A percentile compares a stretch with the other conserved stretches of the same genome.
These are phyloP conservation scores for Phytophthora pluvialis DNA, from an alignment of 352 stramenopile genomes.

Conservation along the genomic window DNA sequence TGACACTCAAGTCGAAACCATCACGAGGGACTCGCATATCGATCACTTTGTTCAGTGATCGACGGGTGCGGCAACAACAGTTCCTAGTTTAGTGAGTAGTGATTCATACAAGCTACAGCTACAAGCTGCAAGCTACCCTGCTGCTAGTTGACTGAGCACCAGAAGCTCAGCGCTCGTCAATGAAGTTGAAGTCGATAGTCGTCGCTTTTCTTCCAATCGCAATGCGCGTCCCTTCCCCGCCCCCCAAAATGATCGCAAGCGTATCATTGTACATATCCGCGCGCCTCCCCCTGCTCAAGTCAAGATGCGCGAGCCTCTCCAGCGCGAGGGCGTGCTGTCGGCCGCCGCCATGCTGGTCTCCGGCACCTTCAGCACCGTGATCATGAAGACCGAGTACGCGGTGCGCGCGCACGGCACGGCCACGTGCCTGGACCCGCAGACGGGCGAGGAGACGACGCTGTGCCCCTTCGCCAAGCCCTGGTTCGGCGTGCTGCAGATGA, in stretches of 20 bases:
- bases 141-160: background rate
- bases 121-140: no score
- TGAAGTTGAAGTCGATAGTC: slow-evolving; percentile 17
- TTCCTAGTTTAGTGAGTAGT: no score
- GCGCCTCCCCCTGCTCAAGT: slow-evolving; percentile 7
- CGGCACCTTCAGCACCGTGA: slow-evolving; percentile 85
- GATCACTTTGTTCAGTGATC: no score
- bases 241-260: slow-evolving; percentile 10
- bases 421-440: slow-evolving; percentile 55
- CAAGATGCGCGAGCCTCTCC: slow-evolving; percentile 30
- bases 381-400: slow-evolving; percentile 88
- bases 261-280: slow-evolving; percentile 11
- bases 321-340: slow-evolving; percentile 58
- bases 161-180: background rate
- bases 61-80: no score
- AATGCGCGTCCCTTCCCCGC: background rate
- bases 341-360: slow-evolving; percentile 75
- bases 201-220: slow-evolving; percentile 7
- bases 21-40: no score
- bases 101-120: no score
- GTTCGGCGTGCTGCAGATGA: slow-evolving; percentile 89
- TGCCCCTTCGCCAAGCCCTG: slow-evolving; percentile 88
- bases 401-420: slow-evolving; percentile 59
- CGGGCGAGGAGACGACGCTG: slow-evolving; percentile 48
- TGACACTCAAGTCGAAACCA: no score